Evolutionary conservation across 108 stramenopile genomes (phyloP).

Genomic region (Hondaea fermentalgiana): DNA sequence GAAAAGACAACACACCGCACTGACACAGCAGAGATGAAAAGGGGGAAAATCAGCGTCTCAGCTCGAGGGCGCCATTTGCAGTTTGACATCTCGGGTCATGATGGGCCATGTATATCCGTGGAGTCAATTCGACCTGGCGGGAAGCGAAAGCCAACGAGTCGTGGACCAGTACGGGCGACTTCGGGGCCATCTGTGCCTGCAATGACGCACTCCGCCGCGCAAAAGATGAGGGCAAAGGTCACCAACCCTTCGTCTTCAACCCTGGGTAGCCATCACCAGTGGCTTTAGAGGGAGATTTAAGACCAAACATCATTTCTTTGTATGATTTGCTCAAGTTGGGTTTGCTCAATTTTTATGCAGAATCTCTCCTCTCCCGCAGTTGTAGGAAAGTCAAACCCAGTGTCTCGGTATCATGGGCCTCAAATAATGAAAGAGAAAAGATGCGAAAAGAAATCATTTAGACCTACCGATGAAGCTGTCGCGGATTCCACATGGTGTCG

Average conservation of each 20-base stretch:
- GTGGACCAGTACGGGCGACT: not conserved
- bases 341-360: no score
- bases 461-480: not conserved
- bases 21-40: not conserved
- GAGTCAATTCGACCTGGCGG: not conserved
- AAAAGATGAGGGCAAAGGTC: no score
- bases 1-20: not conserved
- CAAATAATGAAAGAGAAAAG: no score
- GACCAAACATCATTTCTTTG: no score
- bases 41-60: not conserved
- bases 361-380: no score
- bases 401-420: no score
- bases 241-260: no score
- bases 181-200: not conserved
- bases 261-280: no score
- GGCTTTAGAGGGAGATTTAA: no score
- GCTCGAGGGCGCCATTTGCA: not conserved
- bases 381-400: no score
- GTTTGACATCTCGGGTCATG: not conserved
- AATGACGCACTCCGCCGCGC: not conserved
- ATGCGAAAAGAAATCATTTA: not conserved
- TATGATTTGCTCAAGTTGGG: no score
- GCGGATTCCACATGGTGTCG: not conserved
- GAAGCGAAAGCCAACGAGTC: not conserved
- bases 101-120: not conserved